Evolutionary conservation across 2,329 filamentous ascomycete genomes (phyloP).

Genomic region (Colletotrichum sp.): DNA sequence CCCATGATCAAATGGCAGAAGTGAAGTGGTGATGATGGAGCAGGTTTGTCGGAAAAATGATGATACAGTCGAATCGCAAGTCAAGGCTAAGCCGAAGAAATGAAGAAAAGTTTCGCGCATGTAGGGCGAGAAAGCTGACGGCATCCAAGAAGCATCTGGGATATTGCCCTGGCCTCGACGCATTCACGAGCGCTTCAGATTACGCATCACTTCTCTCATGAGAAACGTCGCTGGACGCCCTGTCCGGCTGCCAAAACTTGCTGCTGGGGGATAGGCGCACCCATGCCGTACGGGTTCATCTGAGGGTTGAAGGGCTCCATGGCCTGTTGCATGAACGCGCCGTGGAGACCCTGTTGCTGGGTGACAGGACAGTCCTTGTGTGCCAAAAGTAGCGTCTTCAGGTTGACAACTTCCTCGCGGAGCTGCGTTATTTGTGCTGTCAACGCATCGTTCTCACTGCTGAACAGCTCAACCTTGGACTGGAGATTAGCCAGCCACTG

Average conservation of each 20-base stretch:
- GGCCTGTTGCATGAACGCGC: constrained; percentile 60
- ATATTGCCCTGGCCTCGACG: not conserved
- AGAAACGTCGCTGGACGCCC: constrained; percentile 61
- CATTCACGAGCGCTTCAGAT: not conserved
- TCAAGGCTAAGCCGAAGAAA: not conserved
- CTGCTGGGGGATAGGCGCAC: constrained; percentile 54
- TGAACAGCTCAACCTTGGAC: constrained; percentile 91
- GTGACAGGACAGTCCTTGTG: constrained; percentile 97
- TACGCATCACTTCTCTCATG: constrained; percentile 41
- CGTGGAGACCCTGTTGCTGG: constrained; percentile 78
- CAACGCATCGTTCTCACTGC: constrained; percentile 87
- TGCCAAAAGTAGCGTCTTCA: constrained; percentile 90
- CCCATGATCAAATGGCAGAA: not conserved
- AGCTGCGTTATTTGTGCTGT: constrained; percentile 83
- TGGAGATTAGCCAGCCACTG: constrained; percentile 97
- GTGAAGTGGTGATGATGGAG: not conserved
- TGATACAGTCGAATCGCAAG: constrained; percentile 12
- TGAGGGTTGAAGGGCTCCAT: constrained; percentile 61
- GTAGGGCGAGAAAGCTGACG: not conserved
- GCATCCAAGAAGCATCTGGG: constrained; percentile 2
- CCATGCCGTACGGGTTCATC: constrained; percentile 67
- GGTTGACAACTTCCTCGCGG: constrained; percentile 90
- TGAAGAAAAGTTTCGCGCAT: not conserved
- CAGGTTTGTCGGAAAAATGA: constrained; percentile 11
- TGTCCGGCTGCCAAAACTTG: constrained; percentile 61